These are phyloP conservation scores for Pilasporangium apinafurcum DNA, from an alignment of 352 stramenopile species.

Conservation along the genomic window DNA sequence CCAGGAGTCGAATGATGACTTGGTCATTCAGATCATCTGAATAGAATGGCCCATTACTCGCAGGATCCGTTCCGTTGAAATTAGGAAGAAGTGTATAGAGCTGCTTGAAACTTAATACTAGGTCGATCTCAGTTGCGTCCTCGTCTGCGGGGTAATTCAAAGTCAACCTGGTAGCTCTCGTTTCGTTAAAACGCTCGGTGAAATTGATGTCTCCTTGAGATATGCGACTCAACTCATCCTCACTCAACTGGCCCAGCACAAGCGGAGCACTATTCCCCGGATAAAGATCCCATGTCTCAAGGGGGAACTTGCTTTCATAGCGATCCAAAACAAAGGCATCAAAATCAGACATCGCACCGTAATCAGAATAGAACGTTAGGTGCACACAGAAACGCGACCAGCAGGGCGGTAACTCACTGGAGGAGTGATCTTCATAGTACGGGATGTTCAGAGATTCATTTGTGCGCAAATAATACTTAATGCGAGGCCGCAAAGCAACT, in stretches of 20 bases:
- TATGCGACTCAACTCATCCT: conserved; percentile 6
- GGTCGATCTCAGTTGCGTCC: conserved; percentile 26
- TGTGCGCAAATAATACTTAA: neutral
- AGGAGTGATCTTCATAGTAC: neutral
- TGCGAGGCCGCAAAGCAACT: neutral
- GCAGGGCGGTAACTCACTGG: no score
- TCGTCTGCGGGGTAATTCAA: conserved; percentile 14
- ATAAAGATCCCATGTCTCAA: conserved; percentile 4
- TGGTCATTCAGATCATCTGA: conserved; percentile 31
- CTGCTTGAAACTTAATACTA: conserved; percentile 52
- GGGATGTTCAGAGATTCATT: neutral
- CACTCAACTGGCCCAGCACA: conserved; percentile 18
- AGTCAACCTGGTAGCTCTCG: conserved; percentile 28
- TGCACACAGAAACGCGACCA: conserved; percentile 16
- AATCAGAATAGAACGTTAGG: conserved; percentile 35
- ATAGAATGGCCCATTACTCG: conserved; percentile 19
- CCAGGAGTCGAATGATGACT: conserved; percentile 30
- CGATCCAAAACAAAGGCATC: conserved; percentile 46
- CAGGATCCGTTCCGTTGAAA: conserved; percentile 13
- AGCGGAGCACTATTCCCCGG: conserved; percentile 12
- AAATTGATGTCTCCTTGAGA: neutral
- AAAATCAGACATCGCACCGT: conserved; percentile 36
- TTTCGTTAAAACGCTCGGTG: conserved; percentile 16
- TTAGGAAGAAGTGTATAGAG: conserved; percentile 41
- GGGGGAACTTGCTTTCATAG: conserved; percentile 15